Percentiles rank a stretch among this genome's conserved stretches.
Evolutionary conservation across 169 alveolate species (phyloP).

Genomic region (Perkinsus marinus): DNA sequence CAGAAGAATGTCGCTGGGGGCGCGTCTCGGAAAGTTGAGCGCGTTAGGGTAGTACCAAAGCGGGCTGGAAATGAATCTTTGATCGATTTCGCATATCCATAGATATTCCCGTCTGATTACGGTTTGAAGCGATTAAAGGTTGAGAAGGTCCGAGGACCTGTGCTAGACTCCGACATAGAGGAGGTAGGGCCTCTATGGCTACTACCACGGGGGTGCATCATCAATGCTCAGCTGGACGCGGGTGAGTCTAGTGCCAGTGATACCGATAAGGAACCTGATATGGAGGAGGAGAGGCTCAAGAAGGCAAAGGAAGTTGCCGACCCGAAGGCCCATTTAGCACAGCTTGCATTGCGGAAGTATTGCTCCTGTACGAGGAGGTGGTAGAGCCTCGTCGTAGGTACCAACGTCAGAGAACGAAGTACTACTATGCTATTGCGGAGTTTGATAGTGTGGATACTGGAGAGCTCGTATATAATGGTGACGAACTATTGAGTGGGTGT

Average conservation of each 20-base stretch:
- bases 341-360: not conserved
- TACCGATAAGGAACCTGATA: not conserved
- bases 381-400: conserved; percentile 17
- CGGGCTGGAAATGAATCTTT: not conserved
- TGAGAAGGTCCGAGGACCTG: conserved; percentile 60
- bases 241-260: not conserved
- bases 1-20: conserved; percentile 20
- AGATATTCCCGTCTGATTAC: conserved; percentile 57
- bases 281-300: not conserved
- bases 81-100: conserved; percentile 33
- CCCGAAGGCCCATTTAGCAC: not conserved
- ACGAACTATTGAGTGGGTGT: too few species aligned
- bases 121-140: conserved; percentile 61
- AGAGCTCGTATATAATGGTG: not conserved
- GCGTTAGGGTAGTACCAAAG: conserved; percentile 9
- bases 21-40: conserved; percentile 26
- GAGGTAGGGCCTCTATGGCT: not conserved
- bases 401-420: conserved; percentile 39
- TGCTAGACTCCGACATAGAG: not conserved
- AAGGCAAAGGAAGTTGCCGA: not conserved
- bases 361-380: conserved; percentile 2
- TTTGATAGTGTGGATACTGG: conserved; percentile 52
- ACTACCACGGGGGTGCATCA: not conserved
- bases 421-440: conserved; percentile 64
- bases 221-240: not conserved